Evolutionary conservation across 2,329 filamentous ascomycete genomes (phyloP).

Genomic region (Talaromyces islandicus): DNA sequence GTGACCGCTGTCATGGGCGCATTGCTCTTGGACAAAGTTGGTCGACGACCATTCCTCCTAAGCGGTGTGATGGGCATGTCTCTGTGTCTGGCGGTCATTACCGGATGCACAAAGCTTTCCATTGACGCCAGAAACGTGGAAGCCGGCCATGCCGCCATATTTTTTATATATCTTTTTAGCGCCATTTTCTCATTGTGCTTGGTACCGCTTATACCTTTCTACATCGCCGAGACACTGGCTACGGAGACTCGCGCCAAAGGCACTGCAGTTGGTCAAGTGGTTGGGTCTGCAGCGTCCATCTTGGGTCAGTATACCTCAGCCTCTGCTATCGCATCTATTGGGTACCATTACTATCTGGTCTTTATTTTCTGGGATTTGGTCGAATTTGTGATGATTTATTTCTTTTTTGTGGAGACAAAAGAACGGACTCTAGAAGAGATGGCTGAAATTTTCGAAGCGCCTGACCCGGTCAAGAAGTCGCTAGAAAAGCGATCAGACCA

Average conservation of each 20-base stretch:
- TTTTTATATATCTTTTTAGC: conserved; percentile 39
- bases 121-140: conserved; percentile 5
- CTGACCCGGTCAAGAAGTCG: conserved; percentile 7
- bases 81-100: conserved; percentile 8
- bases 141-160: conserved; percentile 36
- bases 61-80: conserved; percentile 9
- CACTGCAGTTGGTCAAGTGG: conserved; percentile 6
- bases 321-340: conserved; percentile 5
- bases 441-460: conserved; percentile 10
- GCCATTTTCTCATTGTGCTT: conserved; percentile 32
- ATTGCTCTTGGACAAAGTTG: conserved; percentile 7
- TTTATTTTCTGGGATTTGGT: conserved; percentile 11
- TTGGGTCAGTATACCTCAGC: conserved; percentile 8
- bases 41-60: conserved; percentile 6
- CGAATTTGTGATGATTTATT: conserved; percentile 10
- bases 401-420: conserved; percentile 12
- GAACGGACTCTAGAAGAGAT: conserved; percentile 10
- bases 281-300: conserved; percentile 7
- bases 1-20: conserved; percentile 5
- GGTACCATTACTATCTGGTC: conserved; percentile 9
- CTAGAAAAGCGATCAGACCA: conserved; percentile 4
- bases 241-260: conserved; percentile 10
- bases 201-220: conserved; percentile 10
- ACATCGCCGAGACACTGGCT: conserved; percentile 6
- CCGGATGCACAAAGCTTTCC: conserved; percentile 9